Conservation (phyloP, 2,329 filamentous ascomycete genomes). For the Curvularia eragrostidis region DNA sequence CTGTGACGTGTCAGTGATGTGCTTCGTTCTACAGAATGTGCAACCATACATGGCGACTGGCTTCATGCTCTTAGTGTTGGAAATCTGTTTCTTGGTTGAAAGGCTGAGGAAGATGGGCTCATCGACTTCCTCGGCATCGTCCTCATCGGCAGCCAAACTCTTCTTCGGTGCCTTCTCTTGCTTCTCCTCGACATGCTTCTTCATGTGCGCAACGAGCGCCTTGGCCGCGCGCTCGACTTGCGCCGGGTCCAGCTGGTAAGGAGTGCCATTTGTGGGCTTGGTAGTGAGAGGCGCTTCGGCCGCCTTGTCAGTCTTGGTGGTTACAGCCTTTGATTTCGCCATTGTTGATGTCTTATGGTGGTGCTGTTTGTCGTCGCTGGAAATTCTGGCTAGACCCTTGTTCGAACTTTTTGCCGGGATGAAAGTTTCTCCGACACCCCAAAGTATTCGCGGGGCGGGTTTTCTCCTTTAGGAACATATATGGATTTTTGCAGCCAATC, state of each 20-base stretch:
- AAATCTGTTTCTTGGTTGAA: constrained; percentile 70
- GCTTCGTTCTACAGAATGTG: not conserved
- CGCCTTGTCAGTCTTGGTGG: constrained; percentile 35
- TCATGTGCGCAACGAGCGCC: constrained; percentile 65
- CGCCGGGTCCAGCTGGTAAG: constrained; percentile 54
- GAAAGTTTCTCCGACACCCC: constrained; percentile 16
- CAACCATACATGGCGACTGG: constrained; percentile 72
- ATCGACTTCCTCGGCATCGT: constrained; percentile 56
- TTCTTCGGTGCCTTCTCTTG: constrained; percentile 59
- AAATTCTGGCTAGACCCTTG: constrained; percentile 27
- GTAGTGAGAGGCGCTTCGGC: constrained; percentile 47
- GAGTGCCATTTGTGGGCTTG: constrained; percentile 45
- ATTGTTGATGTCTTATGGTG: constrained; percentile 30
- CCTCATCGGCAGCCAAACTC: constrained; percentile 59
- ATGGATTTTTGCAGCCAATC: constrained; percentile 28
- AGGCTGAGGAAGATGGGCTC: constrained; percentile 66
- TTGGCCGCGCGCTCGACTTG: constrained; percentile 66
- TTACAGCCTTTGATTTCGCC: constrained; percentile 40
- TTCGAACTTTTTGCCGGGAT: constrained; percentile 28
- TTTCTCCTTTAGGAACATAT: constrained; percentile 18
- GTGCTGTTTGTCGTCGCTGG: constrained; percentile 21
- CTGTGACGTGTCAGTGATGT: constrained; percentile 34
- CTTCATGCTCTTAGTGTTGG: constrained; percentile 79
- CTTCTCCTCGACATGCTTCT: constrained; percentile 57
- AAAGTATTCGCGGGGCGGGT: constrained; percentile 24